phyloP scores from a whole-genome alignment of 306 rosid species.

The Quercus wislizeni region DNA sequence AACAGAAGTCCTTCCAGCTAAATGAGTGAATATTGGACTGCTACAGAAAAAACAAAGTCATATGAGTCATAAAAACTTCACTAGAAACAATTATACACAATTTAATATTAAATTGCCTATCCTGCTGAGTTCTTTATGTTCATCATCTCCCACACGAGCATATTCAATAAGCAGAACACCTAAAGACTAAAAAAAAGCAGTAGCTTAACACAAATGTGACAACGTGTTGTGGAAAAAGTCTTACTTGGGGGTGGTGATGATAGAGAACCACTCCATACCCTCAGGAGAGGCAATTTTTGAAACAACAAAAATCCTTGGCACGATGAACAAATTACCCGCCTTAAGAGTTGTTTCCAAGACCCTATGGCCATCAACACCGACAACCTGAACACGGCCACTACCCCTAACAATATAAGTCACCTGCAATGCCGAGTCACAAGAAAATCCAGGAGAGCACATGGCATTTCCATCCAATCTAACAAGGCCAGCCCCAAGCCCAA shows the following conservation, averaged over 20 bases:
- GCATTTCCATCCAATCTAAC: too few species aligned
- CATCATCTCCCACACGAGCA: neutral
- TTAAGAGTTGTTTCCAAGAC: too few species aligned
- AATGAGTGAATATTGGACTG: slow-evolving; percentile 49
- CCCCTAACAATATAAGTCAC: too few species aligned
- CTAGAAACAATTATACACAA: neutral
- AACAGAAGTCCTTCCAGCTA: slow-evolving; percentile 71
- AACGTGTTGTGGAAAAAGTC: neutral
- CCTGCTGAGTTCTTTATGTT: neutral
- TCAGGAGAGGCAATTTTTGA: slow-evolving; percentile 70
- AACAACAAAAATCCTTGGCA: too few species aligned
- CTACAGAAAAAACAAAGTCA: neutral
- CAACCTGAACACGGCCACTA: too few species aligned
- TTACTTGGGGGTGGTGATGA: slow-evolving; percentile 69
- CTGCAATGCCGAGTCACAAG: too few species aligned
- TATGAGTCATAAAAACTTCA: neutral
- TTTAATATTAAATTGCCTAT: neutral
- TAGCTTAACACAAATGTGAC: too few species aligned
- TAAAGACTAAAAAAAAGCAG: neutral
- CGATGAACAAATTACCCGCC: too few species aligned
- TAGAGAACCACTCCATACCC: slow-evolving; percentile 87
- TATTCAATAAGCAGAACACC: neutral
- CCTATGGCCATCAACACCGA: too few species aligned
- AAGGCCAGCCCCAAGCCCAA: too few species aligned
- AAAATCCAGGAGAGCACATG: too few species aligned